Base-by-base conservation (phyloP, 2,329 filamentous ascomycete genomes). In the Aspergillus melleus region DNA sequence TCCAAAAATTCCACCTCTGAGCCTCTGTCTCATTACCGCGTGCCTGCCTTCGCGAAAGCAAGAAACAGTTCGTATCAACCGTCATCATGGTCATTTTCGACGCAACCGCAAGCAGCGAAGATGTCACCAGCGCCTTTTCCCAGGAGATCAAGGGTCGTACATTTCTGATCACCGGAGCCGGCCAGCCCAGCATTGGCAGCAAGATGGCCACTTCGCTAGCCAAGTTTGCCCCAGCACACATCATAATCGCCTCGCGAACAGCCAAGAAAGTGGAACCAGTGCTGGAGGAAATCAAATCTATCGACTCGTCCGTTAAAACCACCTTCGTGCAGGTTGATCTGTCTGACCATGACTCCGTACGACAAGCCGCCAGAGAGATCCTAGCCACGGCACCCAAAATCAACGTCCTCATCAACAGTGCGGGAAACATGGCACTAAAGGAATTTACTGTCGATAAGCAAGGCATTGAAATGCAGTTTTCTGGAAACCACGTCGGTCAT, bases 231-330 rank as follows among this genome's bases (percentile, higher is more conserved):
- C 54, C 54, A 4, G 46, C 54, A 14, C 54, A 55, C 20, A 55
- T 55, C 46, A 6, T 55, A 6, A 55, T 55, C n/a, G 54, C 46
- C n/a, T 55, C 54, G 1, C n/a, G 54, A 30, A 55, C 46, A 14
- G 44, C 36, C 19, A 42, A 47, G 29, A 49, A 49, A 11, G 29
- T 55, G 3, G 14, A 49, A 1, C 54, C 54, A 2, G 54, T 55
- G 12, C 19, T 55, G 2, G 11, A 55, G 2, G 29, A 49, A 11
- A 55, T 55, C 30, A 29, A 42, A 16, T 6, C 11, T 6, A 50
- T 55, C 54, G 46, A 50, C 30, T 14, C 4, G 16, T 39, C 26
- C 44, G 36, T 55, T 6, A 50, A 50, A 6, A 19, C 44, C 2
- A 55, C 44, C 12, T 29, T 47, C 14, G 29, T 55, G 4, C 46